phyloP scores from a whole-genome alignment of 1,284 basidiomycete genomes.

The Melampsora americana region DNA sequence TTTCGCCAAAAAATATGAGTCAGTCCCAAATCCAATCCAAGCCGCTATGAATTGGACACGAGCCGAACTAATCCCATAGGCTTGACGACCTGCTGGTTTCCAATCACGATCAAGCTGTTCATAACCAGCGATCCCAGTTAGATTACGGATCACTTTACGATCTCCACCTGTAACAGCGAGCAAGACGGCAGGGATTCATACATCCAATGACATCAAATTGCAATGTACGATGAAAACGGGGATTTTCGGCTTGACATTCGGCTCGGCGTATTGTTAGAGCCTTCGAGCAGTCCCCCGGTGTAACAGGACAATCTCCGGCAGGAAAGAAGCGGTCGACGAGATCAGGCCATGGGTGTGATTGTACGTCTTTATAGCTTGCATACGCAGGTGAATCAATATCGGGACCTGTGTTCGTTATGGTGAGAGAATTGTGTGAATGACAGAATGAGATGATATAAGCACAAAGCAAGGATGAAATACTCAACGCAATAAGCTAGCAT shows the following conservation, averaged over 20 bases:
- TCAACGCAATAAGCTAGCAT: conserved; percentile 37
- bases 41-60: background rate
- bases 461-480: background rate
- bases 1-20: background rate
- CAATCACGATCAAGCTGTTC: background rate
- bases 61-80: background rate
- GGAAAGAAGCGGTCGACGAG: conserved; percentile 26
- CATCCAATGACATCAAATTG: conserved; percentile 24
- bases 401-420: background rate
- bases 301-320: background rate
- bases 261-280: background rate
- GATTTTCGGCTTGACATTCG: conserved; percentile 13
- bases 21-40: conserved; percentile 9
- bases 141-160: background rate
- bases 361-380: background rate
- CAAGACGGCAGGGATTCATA: conserved; percentile 12
- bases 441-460: background rate
- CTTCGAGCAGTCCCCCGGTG: background rate
- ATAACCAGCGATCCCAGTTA: conserved; percentile 3
- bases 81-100: background rate
- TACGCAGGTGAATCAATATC: conserved; percentile 9
- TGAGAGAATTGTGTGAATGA: no score
- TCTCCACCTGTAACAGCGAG: conserved; percentile 7
- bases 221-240: conserved; percentile 19
- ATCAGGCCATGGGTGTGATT: conserved; percentile 15